Evolutionary conservation across 2,329 filamentous ascomycete genomes (phyloP).

Genomic region (Penicillium brevicompactum): DNA sequence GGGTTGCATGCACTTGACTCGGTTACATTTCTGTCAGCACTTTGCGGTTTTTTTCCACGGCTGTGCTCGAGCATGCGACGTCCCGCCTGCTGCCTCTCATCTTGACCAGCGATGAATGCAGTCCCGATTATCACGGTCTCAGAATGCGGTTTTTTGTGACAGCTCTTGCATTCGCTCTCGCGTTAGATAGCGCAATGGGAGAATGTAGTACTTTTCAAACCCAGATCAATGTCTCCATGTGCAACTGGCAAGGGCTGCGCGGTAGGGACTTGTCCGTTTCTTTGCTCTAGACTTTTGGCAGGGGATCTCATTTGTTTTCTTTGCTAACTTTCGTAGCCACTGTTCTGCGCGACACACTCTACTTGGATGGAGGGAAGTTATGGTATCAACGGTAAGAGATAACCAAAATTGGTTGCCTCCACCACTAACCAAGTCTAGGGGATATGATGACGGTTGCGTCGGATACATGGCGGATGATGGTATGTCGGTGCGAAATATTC

Average conservation of each 20-base stretch:
- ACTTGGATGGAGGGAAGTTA: slow-evolving; percentile 18
- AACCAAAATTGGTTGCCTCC: not conserved
- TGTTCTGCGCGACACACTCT: slow-evolving; percentile 19
- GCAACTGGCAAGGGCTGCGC: slow-evolving; percentile 18
- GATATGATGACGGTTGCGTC: slow-evolving; percentile 12
- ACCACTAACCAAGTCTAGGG: slow-evolving; percentile 8
- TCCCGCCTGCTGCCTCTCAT: not conserved
- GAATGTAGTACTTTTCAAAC: slow-evolving; percentile 3
- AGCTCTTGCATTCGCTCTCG: not conserved
- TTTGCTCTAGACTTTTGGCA: too few relatives aligned
- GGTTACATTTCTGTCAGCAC: not conserved
- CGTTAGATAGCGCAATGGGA: not conserved
- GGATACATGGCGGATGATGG: not conserved
- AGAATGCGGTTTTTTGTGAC: slow-evolving; percentile 3
- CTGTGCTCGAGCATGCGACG: not conserved
- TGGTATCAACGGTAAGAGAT: slow-evolving; percentile 16
- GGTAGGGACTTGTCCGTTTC: not conserved
- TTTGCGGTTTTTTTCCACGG: not conserved
- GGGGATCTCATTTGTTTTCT: not conserved
- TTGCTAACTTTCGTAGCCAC: slow-evolving; percentile 15
- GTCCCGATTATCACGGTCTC: not conserved
- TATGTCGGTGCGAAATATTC: not conserved
- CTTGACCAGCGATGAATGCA: not conserved
- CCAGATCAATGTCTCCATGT: slow-evolving; percentile 19
- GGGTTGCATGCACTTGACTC: not conserved